These are phyloP conservation scores for Fusarium sp. DNA, from an alignment of 2,329 filamentous ascomycete species.

Conservation along the genomic window DNA sequence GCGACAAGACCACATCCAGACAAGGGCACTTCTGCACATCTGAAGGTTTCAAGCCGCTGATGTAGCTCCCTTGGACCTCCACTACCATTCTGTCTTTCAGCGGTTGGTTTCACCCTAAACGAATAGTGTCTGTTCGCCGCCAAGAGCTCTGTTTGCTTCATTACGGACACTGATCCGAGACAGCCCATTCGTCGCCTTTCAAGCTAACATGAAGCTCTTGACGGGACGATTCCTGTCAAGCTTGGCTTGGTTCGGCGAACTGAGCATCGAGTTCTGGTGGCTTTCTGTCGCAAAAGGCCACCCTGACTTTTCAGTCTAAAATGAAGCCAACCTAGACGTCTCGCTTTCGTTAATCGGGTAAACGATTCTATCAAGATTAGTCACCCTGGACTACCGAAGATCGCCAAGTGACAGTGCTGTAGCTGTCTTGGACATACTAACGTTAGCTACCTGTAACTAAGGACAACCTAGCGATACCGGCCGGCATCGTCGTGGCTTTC, in stretches of 20 bases:
- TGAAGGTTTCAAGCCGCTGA: slow-evolving; percentile 26
- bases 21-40: background rate
- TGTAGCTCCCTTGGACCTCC: slow-evolving; percentile 13
- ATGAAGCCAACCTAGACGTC: background rate
- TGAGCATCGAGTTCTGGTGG: background rate
- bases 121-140: background rate
- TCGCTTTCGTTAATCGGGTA: background rate
- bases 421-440: background rate
- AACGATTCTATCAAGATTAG: slow-evolving; percentile 1
- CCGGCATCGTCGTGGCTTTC: slow-evolving; percentile 6
- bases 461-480: background rate
- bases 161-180: background rate
- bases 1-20: background rate
- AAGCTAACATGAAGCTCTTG: background rate
- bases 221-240: background rate
- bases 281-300: background rate
- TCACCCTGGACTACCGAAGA: background rate
- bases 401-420: background rate
- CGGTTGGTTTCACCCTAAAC: slow-evolving; percentile 18
- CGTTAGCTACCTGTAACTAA: background rate
- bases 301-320: background rate
- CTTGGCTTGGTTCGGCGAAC: background rate
- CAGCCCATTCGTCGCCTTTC: background rate
- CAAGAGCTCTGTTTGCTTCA: background rate
- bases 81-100: slow-evolving; percentile 6